Evolutionary conservation across 2,329 filamentous ascomycete species (phyloP), one percentile per base, ranked within the genome.

Genomic region (Ophiostoma ips): DNA sequence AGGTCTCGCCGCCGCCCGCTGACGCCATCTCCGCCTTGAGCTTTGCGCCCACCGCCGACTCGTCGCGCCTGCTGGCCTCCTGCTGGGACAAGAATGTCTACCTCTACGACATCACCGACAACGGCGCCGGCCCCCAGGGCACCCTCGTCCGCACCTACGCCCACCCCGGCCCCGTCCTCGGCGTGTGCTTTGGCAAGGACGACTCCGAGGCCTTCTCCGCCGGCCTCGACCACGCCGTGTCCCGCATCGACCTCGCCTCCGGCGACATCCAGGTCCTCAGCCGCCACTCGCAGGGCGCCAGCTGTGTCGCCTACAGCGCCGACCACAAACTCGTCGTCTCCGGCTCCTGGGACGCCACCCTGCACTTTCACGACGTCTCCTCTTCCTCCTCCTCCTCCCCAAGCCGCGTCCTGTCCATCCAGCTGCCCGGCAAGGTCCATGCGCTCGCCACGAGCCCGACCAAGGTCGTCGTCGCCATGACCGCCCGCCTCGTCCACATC

Each of bases 11-110:
- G 59, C 82, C 88, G 44, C 92, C 92, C 11, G 77, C 76, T 58
- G 92, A 98, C 67, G 86, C 84, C 59, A 84, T 96, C 60, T 94
- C 90, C 45, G 75, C 87, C 21, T 71, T 96, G 60, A 80, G 80
- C 61, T 98, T 94, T 72, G 87, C 89, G 56, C 85, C 87, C 34
- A 70, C 75, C 54, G 79, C 81, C 53, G 79, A 81, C n/a, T 75
- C 82, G 3, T 79, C 74, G 49, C 83, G 81, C 58, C 75, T 98
- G 35, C 77, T 94, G n/a, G 89, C 90, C 58, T 84, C 89, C 11
- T 95, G 88, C 50, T 98, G 92, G 92, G 90, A 96, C 68, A 87
- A 82, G 66, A 79, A 87, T 63, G 79, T 94, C 50, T 94, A 95
- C 66, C 73, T 90, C 48, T 96, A 96, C 72, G 86, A 94, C 62